phyloP scores from a whole-genome alignment of 1,284 basidiomycete genomes.

The Sanghuangporus sanghuang region DNA sequence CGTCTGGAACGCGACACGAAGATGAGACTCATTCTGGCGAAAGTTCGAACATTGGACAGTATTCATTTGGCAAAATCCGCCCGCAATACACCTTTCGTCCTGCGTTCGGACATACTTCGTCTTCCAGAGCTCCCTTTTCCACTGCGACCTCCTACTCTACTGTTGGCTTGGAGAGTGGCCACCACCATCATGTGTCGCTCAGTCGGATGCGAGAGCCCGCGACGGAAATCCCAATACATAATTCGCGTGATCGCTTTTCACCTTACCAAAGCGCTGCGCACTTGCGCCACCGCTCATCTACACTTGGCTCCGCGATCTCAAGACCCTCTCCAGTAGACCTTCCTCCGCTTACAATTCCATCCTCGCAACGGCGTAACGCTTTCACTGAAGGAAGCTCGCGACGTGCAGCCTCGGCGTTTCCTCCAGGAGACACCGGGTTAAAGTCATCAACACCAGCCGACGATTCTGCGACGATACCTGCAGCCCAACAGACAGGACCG shows the following conservation, averaged over 20 bases:
- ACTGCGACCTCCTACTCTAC: neutral
- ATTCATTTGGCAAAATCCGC: neutral
- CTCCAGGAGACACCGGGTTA: neutral
- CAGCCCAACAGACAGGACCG: slow-evolving; percentile 3
- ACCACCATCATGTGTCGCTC: neutral
- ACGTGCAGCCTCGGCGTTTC: neutral
- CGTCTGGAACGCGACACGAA: slow-evolving; percentile 6
- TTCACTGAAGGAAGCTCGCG: neutral
- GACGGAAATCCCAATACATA: neutral
- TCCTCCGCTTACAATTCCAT: slow-evolving; percentile 15
- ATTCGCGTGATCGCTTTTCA: slow-evolving; percentile 5
- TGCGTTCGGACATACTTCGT: neutral
- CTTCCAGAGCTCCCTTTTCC: slow-evolving; percentile 8
- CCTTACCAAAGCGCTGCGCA: slow-evolving; percentile 4
- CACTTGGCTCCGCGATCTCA: neutral
- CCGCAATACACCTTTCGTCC: neutral
- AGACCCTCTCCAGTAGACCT: slow-evolving; percentile 13
- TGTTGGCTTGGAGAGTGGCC: neutral
- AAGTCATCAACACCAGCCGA: neutral
- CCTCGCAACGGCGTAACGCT: slow-evolving; percentile 7
- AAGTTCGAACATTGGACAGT: neutral
- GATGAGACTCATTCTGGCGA: neutral
- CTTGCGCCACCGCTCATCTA: slow-evolving; percentile 1
- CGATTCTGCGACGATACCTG: neutral
- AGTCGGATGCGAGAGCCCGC: slow-evolving; percentile 8